Evolutionary conservation across 495 filamentous ascomycete genomes (phyloP), one percentile per base, ranked within the genome.

Genomic region (Talaromyces trachyspermus): DNA sequence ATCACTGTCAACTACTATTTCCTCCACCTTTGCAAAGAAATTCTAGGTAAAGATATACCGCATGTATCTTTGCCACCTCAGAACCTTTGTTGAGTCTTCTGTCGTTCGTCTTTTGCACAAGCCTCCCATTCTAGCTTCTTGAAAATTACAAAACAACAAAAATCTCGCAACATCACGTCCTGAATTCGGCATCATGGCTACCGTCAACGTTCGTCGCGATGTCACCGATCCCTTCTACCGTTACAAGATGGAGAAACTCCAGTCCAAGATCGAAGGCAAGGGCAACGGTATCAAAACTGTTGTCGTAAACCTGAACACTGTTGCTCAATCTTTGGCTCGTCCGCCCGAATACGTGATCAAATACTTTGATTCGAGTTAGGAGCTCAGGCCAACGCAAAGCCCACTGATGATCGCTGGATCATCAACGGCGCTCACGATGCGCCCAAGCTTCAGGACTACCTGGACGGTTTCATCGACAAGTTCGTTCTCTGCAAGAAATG

Each of bases 311-410:
- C 67, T 98, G 58, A 88, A 85, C 80, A 94, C 89, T 66, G 89
- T 98, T 57, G 88, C 92, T 56, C 74, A 85, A 57, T 95, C 90
- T 40, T 79, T 98, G 54, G 88, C 86, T 58, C 92, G 92, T 61
- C 89, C 90, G 52, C 87, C 91, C 48, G 75, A 86, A 54, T 95
- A 95, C 60, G 80, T 98, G 59, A 96, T 98, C 83, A 98, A 98
- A 74, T 98, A 95, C 77, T 98, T 98, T 62, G 92, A 94, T 98
- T 98, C 61, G 92, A 98, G 69, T 81, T 98, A 15, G 92, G 92
- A 59, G 92, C 92, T 48, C 92, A 97, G 71, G 95, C 94, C 71
- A 98, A 95, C 66, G 90, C 84, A 51, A 92, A 95, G 66, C 92
- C 92, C 45, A 78, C 86, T 26, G 92, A 98, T 69, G 92, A 98